A percentile compares a stretch with the other conserved stretches of the same genome.
phyloP scores from a whole-genome alignment of 2,329 filamentous ascomycete species.

The Coniochaeta hoffmannii region DNA sequence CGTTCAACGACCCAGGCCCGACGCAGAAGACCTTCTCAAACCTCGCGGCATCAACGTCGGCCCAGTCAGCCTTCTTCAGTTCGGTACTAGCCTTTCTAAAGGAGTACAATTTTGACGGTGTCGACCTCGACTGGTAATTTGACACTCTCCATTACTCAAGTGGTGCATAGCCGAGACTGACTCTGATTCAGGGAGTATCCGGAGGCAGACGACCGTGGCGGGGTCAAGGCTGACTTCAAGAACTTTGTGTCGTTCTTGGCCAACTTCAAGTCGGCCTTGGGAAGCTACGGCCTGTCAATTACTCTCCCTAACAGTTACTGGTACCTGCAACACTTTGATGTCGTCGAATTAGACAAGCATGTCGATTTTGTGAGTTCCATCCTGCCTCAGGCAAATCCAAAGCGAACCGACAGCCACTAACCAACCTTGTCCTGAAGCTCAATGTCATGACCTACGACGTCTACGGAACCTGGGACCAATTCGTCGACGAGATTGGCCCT shows the following conservation, averaged over 20 bases:
- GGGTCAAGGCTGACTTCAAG: conserved; percentile 9
- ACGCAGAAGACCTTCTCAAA: conserved; percentile 11
- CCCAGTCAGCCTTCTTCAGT: conserved; percentile 5
- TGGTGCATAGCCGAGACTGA: neutral
- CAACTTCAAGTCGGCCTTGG: conserved; percentile 28
- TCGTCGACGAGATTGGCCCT: conserved; percentile 15
- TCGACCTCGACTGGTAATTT: conserved; percentile 40
- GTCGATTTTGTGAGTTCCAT: conserved; percentile 11
- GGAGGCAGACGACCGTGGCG: conserved; percentile 11
- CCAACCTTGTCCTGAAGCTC: neutral
- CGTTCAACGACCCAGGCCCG: conserved; percentile 18
- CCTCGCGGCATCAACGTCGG: conserved; percentile 4
- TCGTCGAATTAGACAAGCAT: conserved; percentile 2
- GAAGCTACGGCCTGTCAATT: conserved; percentile 2
- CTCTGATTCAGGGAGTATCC: conserved; percentile 8
- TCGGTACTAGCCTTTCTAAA: conserved; percentile 11
- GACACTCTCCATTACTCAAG: no score
- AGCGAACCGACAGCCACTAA: neutral
- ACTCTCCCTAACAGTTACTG: conserved; percentile 11
- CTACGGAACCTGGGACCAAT: conserved; percentile 30
- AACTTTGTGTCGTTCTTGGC: conserved; percentile 26
- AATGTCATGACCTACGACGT: conserved; percentile 25
- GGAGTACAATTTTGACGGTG: conserved; percentile 14
- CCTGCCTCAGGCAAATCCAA: neutral
- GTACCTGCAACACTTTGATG: conserved; percentile 13